Percentiles rank a stretch among this genome's conserved stretches.
Evolutionary conservation across 2,329 filamentous ascomycete genomes (phyloP).

Genomic region (Emericellopsis cladophorae): DNA sequence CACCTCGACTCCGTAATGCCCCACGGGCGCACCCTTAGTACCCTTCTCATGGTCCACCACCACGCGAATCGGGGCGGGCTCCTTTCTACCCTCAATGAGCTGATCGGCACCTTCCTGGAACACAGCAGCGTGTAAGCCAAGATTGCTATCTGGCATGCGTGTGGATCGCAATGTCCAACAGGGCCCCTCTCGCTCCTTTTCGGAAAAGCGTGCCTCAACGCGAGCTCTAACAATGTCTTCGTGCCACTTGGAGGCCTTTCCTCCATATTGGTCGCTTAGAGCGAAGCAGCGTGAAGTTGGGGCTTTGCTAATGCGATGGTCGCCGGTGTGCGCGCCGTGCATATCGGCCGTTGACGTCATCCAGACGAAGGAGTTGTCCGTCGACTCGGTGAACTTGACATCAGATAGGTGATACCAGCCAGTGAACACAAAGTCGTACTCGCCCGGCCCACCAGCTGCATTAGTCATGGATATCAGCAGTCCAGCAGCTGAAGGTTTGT

Average conservation of each 20-base stretch:
- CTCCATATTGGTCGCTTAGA: slow-evolving; percentile 64
- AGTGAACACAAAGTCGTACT: slow-evolving; percentile 62
- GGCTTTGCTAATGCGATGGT: slow-evolving; percentile 26
- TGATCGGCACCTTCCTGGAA: slow-evolving; percentile 58
- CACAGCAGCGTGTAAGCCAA: slow-evolving; percentile 52
- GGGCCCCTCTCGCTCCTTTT: slow-evolving; percentile 68
- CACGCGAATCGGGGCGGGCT: slow-evolving; percentile 57
- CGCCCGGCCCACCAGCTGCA: slow-evolving; percentile 44
- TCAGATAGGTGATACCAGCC: slow-evolving; percentile 60
- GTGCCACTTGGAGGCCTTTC: slow-evolving; percentile 60
- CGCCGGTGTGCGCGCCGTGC: slow-evolving; percentile 36
- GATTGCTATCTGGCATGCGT: slow-evolving; percentile 45
- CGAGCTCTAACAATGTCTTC: slow-evolving; percentile 82
- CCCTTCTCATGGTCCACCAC: slow-evolving; percentile 60
- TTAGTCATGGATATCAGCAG: slow-evolving; percentile 53
- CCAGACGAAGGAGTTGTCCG: slow-evolving; percentile 52
- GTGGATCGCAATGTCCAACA: slow-evolving; percentile 70
- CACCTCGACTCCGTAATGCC: slow-evolving; percentile 60
- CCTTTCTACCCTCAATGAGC: slow-evolving; percentile 49
- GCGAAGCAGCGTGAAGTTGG: slow-evolving; percentile 56
- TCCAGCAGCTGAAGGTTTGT: slow-evolving; percentile 59
- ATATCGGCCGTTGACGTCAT: slow-evolving; percentile 53
- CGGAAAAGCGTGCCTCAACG: slow-evolving; percentile 73
- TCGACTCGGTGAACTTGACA: slow-evolving; percentile 60
- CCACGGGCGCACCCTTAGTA: slow-evolving; percentile 52